Conservation (phyloP, 23 red algal genomes). For the Gracilaria domingensis region DNA sequence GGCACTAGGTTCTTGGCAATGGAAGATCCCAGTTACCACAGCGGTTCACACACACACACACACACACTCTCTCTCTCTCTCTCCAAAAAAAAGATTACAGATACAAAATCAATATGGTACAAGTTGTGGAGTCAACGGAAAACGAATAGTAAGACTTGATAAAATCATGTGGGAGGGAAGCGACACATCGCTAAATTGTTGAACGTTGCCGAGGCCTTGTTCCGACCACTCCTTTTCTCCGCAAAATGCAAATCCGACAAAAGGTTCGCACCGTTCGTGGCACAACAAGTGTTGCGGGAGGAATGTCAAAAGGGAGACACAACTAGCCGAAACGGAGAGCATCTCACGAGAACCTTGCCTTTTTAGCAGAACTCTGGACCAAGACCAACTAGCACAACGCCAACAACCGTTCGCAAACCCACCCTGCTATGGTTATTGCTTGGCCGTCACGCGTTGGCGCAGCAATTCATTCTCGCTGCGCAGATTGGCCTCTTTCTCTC, state of each 20-base stretch:
- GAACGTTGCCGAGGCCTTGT: neutral
- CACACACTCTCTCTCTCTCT: no score
- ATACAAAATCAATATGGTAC: conserved; percentile 13
- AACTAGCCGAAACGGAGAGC: neutral
- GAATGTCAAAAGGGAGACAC: neutral
- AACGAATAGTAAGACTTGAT: conserved; percentile 20
- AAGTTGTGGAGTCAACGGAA: conserved; percentile 8
- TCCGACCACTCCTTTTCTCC: neutral
- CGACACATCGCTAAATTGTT: neutral
- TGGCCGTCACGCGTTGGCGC: neutral
- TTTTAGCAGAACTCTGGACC: neutral
- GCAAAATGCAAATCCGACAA: neutral
- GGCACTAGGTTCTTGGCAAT: neutral
- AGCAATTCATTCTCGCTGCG: conserved; percentile 34
- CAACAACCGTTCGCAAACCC: conserved; percentile 7
- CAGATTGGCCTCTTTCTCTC: conserved; percentile 1
- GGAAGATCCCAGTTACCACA: neutral
- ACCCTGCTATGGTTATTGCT: neutral
- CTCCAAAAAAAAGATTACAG: neutral
- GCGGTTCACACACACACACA: no score
- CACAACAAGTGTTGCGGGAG: neutral
- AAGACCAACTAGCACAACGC: neutral
- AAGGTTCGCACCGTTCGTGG: no score
- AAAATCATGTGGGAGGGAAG: conserved; percentile 4
- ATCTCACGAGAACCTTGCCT: neutral